Percentiles rank a stretch among this genome's conserved stretches.
Evolutionary conservation across 1,284 basidiomycete genomes (phyloP).

Genomic region (Cutaneotrichosporon cavernicola): DNA sequence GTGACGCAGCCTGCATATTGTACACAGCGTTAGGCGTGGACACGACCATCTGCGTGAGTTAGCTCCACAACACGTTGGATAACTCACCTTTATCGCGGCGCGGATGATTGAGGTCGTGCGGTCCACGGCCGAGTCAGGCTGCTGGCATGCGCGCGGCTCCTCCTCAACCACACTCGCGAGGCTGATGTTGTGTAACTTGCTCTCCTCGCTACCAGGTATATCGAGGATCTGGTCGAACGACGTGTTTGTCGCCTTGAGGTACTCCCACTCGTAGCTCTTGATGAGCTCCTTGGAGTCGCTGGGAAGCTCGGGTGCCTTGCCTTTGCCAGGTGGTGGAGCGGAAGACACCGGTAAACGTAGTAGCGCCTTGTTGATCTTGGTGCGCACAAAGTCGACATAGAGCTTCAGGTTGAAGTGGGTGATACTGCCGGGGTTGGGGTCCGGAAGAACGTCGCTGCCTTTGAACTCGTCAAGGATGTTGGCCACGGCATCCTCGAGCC

Average conservation of each 20-base stretch:
- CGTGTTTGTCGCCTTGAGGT: conserved; percentile 57
- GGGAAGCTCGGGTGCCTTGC: conserved; percentile 33
- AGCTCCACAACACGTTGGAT: background rate
- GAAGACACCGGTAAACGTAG: conserved; percentile 54
- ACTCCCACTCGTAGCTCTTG: conserved; percentile 60
- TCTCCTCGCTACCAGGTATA: conserved; percentile 59
- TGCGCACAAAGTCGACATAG: conserved; percentile 76
- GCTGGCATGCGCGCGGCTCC: conserved; percentile 35
- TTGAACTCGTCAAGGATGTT: conserved; percentile 70
- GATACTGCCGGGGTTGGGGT: conserved; percentile 66
- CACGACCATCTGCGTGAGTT: conserved; percentile 60
- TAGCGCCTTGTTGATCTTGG: conserved; percentile 76
- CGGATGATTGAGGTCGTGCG: conserved; percentile 59
- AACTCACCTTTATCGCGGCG: conserved; percentile 65
- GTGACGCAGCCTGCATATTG: conserved; percentile 60
- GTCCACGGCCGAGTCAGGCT: background rate
- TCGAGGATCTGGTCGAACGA: conserved; percentile 58
- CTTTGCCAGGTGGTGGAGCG: conserved; percentile 15
- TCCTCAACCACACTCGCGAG: conserved; percentile 59
- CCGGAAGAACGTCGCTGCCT: conserved; percentile 66
- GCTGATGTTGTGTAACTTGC: conserved; percentile 62
- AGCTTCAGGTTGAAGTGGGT: conserved; percentile 71
- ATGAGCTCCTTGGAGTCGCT: conserved; percentile 56
- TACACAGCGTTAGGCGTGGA: conserved; percentile 69
- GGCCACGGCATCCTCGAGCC: conserved; percentile 78